Conservation (phyloP, 2,329 filamentous ascomycete genomes). For the Sporothrix brasiliensis region DNA sequence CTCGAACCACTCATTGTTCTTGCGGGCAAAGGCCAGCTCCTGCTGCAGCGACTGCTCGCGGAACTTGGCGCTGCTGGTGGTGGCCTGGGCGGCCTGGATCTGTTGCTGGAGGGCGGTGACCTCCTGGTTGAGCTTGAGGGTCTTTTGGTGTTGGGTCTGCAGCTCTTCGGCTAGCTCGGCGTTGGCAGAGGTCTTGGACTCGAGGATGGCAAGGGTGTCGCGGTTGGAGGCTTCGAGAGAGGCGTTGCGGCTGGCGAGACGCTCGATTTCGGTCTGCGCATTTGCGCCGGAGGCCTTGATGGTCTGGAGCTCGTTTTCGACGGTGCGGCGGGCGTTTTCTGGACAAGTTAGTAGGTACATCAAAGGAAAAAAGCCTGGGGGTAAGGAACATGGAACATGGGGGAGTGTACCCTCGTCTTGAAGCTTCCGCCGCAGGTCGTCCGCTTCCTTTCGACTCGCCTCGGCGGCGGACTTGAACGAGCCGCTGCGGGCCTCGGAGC, state of each 20-base stretch:
- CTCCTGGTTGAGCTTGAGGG: conserved; percentile 79
- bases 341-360: not conserved
- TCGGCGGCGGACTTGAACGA: conserved; percentile 79
- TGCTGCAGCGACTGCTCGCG: conserved; percentile 87
- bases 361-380: no score
- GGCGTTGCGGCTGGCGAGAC: conserved; percentile 78
- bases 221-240: conserved; percentile 90
- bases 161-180: conserved; percentile 85
- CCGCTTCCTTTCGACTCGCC: conserved; percentile 80
- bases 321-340: conserved; percentile 75
- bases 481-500: conserved; percentile 79
- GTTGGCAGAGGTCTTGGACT: conserved; percentile 85
- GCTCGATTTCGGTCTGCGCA: conserved; percentile 73
- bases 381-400: conserved; percentile 34
- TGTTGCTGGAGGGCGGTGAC: conserved; percentile 79
- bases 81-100: conserved; percentile 78
- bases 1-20: conserved; percentile 92
- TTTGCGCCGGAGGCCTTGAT: conserved; percentile 75
- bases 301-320: conserved; percentile 80
- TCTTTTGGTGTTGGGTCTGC: conserved; percentile 84
- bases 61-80: conserved; percentile 81
- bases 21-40: conserved; percentile 83
- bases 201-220: conserved; percentile 84
- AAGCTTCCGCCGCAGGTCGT: conserved; percentile 78
- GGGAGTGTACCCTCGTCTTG: conserved; percentile 72